A percentile compares a stretch with the other conserved stretches of the same genome.
Evolutionary conservation across 2,329 filamentous ascomycete species (phyloP).

Genomic region (Cyclaneusma minus): DNA sequence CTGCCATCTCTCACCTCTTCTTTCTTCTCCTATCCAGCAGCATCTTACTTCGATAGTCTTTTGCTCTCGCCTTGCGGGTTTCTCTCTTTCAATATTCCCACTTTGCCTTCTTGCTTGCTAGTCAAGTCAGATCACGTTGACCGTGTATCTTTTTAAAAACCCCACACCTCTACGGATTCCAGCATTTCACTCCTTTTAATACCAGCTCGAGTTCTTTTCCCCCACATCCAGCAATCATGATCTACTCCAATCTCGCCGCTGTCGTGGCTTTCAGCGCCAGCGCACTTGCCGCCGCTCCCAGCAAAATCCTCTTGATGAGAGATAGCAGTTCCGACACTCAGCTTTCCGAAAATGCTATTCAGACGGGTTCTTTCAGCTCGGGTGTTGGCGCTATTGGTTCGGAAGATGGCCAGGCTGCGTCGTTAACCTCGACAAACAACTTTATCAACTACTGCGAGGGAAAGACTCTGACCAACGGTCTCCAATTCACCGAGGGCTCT

Average conservation of each 20-base stretch:
- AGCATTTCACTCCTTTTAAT: slow-evolving; percentile 13
- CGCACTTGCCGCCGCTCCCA: background rate
- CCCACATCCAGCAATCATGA: slow-evolving; percentile 1
- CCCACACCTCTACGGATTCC: slow-evolving; percentile 18
- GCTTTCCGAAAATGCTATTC: slow-evolving; percentile 5
- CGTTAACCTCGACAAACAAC: slow-evolving; percentile 16
- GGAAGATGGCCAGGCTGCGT: slow-evolving; percentile 11
- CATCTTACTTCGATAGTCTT: slow-evolving; percentile 8
- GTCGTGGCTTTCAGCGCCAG: slow-evolving; percentile 1
- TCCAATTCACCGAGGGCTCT: slow-evolving; percentile 39
- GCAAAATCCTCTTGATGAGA: background rate
- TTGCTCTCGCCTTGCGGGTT: slow-evolving; percentile 14
- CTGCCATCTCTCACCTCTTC: slow-evolving; percentile 7
- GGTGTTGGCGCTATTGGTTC: too few species aligned
- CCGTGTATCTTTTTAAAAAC: slow-evolving; percentile 16
- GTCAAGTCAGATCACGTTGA: slow-evolving; percentile 21
- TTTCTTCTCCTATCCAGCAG: slow-evolving; percentile 10
- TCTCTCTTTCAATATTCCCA: slow-evolving; percentile 15
- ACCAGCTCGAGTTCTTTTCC: slow-evolving; percentile 1
- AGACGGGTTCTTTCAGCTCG: slow-evolving; percentile 8
- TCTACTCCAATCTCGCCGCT: slow-evolving; percentile 1
- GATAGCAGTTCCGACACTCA: background rate
- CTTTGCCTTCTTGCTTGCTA: slow-evolving; percentile 16
- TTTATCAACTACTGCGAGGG: slow-evolving; percentile 19
- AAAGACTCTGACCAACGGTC: slow-evolving; percentile 40